Evolutionary conservation across 768 basidiomycete species (phyloP).

Genomic region (Boletus bicolor): DNA sequence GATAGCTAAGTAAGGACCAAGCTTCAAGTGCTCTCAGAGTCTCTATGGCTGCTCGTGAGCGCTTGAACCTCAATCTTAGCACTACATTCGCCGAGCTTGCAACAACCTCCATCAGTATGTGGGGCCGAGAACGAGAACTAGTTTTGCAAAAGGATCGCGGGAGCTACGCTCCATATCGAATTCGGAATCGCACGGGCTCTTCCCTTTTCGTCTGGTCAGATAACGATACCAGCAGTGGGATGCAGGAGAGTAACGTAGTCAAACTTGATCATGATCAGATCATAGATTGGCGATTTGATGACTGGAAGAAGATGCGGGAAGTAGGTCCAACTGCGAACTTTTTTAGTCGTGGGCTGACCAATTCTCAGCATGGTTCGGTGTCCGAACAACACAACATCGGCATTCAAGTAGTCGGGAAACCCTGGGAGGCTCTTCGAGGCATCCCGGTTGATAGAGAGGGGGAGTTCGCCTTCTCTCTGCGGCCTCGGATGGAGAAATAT

Average conservation of each 20-base stretch:
- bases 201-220: constrained; percentile 85
- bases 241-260: constrained; percentile 48
- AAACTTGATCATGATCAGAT: constrained; percentile 71
- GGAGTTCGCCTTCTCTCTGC: constrained; percentile 82
- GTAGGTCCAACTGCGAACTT: constrained; percentile 38
- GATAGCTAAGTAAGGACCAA: constrained; percentile 53
- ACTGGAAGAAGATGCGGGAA: constrained; percentile 92
- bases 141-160: constrained; percentile 78
- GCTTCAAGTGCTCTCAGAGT: constrained; percentile 52
- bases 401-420: constrained; percentile 76
- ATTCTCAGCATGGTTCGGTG: constrained; percentile 38
- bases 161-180: constrained; percentile 88
- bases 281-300: constrained; percentile 95
- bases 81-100: constrained; percentile 87
- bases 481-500: constrained; percentile 72
- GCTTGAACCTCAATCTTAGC: constrained; percentile 88
- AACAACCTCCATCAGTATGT: constrained; percentile 66
- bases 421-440: constrained; percentile 85
- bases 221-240: constrained; percentile 48
- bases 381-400: constrained; percentile 83
- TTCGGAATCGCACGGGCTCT: constrained; percentile 89
- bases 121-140: constrained; percentile 70
- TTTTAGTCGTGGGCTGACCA: background rate
- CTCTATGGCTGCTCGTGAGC: constrained; percentile 68
- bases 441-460: constrained; percentile 94